These are phyloP conservation scores for Echeveria elegans DNA, from an alignment of 164 flowering plant genomes.

Conservation along the genomic window DNA sequence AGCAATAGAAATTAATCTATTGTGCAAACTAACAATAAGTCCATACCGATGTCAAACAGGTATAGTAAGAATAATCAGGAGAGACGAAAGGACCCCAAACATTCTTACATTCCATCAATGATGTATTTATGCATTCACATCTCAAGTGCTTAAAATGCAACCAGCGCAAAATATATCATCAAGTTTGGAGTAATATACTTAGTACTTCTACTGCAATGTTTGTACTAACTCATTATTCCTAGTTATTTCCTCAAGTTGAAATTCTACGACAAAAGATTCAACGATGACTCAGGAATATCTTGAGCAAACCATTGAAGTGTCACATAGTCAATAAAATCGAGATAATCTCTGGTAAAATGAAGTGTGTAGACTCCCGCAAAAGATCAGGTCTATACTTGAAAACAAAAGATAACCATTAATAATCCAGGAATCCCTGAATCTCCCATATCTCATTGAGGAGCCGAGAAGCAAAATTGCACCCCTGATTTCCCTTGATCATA, in stretches of 20 bases:
- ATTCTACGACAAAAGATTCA: background rate
- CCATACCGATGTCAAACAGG: no score
- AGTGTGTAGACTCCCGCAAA: background rate
- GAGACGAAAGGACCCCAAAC: slow-evolving; percentile 54
- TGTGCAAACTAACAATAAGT: no score
- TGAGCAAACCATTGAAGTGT: background rate
- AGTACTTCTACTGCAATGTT: background rate
- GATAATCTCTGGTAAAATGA: background rate
- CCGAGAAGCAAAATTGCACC: slow-evolving; percentile 70
- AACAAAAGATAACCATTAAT: background rate
- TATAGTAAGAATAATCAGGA: slow-evolving; percentile 43
- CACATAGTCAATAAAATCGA: background rate
- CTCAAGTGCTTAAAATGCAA: slow-evolving; percentile 40
- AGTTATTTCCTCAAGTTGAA: background rate
- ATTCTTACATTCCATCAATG: no score
- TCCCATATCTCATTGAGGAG: slow-evolving; percentile 26
- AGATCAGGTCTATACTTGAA: background rate
- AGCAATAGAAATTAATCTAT: no score
- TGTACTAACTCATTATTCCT: no score
- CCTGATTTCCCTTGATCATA: slow-evolving; percentile 77
- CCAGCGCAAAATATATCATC: background rate
- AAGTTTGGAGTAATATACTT: background rate
- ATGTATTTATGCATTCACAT: slow-evolving; percentile 68
- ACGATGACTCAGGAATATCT: background rate
- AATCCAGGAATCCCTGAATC: slow-evolving; percentile 7